Percentiles rank a stretch among this genome's conserved stretches.
These are phyloP conservation scores for Pulveroboletus sp. DNA, from an alignment of 768 basidiomycete genomes.

Conservation along the genomic window DNA sequence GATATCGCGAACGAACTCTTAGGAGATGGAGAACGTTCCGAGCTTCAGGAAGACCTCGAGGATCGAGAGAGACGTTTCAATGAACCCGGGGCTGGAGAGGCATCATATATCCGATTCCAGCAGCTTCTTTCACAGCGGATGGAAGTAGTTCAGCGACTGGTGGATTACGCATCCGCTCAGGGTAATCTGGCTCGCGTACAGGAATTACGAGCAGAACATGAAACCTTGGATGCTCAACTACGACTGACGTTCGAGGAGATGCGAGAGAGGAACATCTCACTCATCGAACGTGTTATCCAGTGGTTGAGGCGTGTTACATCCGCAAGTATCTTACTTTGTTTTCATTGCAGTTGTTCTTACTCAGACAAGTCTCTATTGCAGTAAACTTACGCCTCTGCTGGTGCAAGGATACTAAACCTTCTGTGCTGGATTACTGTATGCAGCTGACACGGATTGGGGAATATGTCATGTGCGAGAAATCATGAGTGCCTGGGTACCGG, in stretches of 20 bases:
- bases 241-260: background rate
- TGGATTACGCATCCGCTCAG: background rate
- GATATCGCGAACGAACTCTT: background rate
- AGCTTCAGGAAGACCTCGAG: conserved; percentile 1
- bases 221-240: background rate
- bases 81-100: background rate
- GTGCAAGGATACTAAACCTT: background rate
- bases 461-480: too few relatives aligned
- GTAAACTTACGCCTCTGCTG: background rate
- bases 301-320: conserved; percentile 1
- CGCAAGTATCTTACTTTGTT: background rate
- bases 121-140: conserved; percentile 1
- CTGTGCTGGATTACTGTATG: too few relatives aligned
- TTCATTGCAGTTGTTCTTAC: background rate
- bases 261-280: background rate
- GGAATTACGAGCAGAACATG: conserved; percentile 3
- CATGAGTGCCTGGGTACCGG: too few relatives aligned
- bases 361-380: background rate
- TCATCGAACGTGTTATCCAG: background rate
- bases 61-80: background rate
- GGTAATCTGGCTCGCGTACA: background rate
- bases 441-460: too few relatives aligned
- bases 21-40: background rate
- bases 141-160: background rate
- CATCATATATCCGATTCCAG: conserved; percentile 1